A percentile compares a stretch with the other conserved stretches of the same genome.
phyloP scores from a whole-genome alignment of 2,329 filamentous ascomycete genomes.

The Cladosporium cucumerinum region DNA sequence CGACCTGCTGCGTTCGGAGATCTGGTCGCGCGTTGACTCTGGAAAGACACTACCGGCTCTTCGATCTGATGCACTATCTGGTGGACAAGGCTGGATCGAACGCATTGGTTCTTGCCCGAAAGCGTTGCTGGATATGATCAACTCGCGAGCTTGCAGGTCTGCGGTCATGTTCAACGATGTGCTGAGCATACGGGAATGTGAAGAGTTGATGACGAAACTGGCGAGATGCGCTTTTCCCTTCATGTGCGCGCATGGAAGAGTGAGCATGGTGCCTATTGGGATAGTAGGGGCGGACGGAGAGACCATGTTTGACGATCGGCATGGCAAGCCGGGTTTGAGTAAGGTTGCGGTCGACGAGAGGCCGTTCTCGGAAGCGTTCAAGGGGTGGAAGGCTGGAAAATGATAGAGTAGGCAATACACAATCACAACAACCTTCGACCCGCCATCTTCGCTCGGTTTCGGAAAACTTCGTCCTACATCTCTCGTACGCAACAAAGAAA shows the following conservation, averaged over 20 bases:
- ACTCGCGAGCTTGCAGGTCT: conserved; percentile 72
- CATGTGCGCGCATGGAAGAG: conserved; percentile 74
- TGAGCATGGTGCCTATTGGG: conserved; percentile 47
- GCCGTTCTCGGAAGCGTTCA: neutral
- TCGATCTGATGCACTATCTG: neutral
- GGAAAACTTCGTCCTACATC: neutral
- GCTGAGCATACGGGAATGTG: conserved; percentile 58
- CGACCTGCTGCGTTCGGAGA: conserved; percentile 69
- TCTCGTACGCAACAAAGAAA: neutral
- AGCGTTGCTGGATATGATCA: conserved; percentile 71
- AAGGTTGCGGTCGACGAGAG: neutral
- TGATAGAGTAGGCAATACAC: neutral
- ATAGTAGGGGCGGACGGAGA: conserved; percentile 18
- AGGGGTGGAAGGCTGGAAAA: neutral
- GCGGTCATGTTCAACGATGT: conserved; percentile 85
- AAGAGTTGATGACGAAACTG: conserved; percentile 55
- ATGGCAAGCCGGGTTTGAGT: too few relatives aligned
- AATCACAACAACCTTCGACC: neutral
- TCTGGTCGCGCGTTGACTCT: conserved; percentile 50
- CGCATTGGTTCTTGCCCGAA: conserved; percentile 67
- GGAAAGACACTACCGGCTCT: neutral
- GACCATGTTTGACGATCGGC: conserved; percentile 21
- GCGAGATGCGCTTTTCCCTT: conserved; percentile 69
- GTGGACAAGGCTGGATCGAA: conserved; percentile 52
- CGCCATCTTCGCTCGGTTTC: neutral